These are phyloP conservation scores for Aspergillus texensis DNA, from an alignment of 2,329 filamentous ascomycete genomes.

Conservation along the genomic window DNA sequence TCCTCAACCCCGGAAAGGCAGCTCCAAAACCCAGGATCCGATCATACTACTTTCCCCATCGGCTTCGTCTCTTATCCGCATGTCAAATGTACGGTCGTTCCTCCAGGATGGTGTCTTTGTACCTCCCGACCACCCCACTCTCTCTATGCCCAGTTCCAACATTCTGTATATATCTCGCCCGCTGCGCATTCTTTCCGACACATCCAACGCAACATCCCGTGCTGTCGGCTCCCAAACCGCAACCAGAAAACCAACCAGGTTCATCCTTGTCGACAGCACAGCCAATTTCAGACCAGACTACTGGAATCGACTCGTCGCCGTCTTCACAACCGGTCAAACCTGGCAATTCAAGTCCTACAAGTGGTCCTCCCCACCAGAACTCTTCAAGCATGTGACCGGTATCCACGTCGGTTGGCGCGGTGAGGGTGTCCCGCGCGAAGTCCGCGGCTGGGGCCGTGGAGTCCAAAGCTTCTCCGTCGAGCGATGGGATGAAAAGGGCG, in stretches of 20 bases:
- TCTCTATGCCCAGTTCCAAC: slow-evolving; percentile 67
- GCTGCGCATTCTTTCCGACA: slow-evolving; percentile 59
- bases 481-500: slow-evolving; percentile 66
- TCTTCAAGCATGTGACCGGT: slow-evolving; percentile 86
- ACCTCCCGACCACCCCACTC: slow-evolving; percentile 67
- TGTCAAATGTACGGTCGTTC: slow-evolving; percentile 95
- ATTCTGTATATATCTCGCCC: slow-evolving; percentile 84
- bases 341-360: slow-evolving; percentile 99
- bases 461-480: slow-evolving; percentile 82
- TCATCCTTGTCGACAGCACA: slow-evolving; percentile 91
- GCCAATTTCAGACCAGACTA: slow-evolving; percentile 98
- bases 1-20: slow-evolving; percentile 43
- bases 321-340: slow-evolving; percentile 95
- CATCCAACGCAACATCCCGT: slow-evolving; percentile 30
- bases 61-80: slow-evolving; percentile 88
- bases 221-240: slow-evolving; percentile 59
- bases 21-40: slow-evolving; percentile 65
- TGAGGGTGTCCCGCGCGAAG: slow-evolving; percentile 74
- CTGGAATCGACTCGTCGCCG: slow-evolving; percentile 91
- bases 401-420: slow-evolving; percentile 91
- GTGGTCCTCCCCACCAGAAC: slow-evolving; percentile 83
- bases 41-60: slow-evolving; percentile 98
- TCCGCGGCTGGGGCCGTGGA: slow-evolving; percentile 82
- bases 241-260: slow-evolving; percentile 70
- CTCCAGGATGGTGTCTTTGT: slow-evolving; percentile 82